A percentile compares a stretch with the other conserved stretches of the same genome.
Evolutionary conservation across 1,284 basidiomycete species (phyloP).

Genomic region (Pseudozyma sp.): DNA sequence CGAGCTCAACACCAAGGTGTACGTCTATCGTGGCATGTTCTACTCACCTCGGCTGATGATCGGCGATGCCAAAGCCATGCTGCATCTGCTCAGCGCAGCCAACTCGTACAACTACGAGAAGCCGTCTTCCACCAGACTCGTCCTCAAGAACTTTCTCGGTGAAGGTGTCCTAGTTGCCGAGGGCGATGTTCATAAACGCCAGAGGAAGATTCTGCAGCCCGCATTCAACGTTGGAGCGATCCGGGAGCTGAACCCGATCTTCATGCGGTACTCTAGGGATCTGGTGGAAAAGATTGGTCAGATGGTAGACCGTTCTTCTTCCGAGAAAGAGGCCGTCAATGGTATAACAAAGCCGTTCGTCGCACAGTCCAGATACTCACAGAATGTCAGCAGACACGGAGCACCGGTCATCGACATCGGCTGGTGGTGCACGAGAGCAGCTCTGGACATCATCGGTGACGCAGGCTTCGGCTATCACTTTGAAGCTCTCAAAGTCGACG

Average conservation of each 20-base stretch:
- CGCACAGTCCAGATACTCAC: slow-evolving; percentile 13
- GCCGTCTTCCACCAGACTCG: slow-evolving; percentile 28
- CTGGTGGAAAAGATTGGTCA: slow-evolving; percentile 38
- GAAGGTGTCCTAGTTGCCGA: slow-evolving; percentile 62
- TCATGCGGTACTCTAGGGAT: slow-evolving; percentile 41
- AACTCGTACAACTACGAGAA: slow-evolving; percentile 65
- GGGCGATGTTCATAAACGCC: slow-evolving; percentile 60
- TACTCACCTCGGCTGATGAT: slow-evolving; percentile 59
- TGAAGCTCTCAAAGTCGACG: slow-evolving; percentile 39
- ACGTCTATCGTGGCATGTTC: slow-evolving; percentile 62
- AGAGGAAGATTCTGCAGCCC: slow-evolving; percentile 61
- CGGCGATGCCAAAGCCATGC: slow-evolving; percentile 58
- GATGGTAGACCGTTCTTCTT: slow-evolving; percentile 43
- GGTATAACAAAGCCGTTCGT: slow-evolving; percentile 23
- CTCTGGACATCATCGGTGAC: slow-evolving; percentile 62
- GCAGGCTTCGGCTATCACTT: slow-evolving; percentile 58
- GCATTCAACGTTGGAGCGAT: slow-evolving; percentile 60
- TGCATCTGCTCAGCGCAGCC: slow-evolving; percentile 56
- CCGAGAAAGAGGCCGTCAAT: slow-evolving; percentile 7
- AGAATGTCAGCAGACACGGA: slow-evolving; percentile 22
- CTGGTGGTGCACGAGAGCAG: slow-evolving; percentile 48
- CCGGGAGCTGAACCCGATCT: slow-evolving; percentile 55
- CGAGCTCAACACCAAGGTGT: slow-evolving; percentile 42
- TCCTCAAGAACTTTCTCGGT: slow-evolving; percentile 59
- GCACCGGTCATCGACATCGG: slow-evolving; percentile 45